phyloP scores from a whole-genome alignment of 78 protist genomes.

The Chrysochromulina tobinii region DNA sequence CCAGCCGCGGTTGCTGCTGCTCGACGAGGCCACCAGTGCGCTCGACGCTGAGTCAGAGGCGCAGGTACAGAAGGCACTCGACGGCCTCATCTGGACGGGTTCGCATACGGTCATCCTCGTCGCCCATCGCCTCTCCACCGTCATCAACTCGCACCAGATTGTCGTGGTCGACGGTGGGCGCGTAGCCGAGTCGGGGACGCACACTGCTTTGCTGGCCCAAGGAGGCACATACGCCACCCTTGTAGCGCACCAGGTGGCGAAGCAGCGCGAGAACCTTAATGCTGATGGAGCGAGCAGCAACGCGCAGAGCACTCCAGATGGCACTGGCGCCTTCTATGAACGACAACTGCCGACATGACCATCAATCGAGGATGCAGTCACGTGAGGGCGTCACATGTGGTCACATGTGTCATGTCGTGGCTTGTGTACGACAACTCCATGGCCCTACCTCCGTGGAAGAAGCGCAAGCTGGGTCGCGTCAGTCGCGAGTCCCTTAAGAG shows the following conservation, averaged over 20 bases:
- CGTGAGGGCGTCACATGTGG: too few relatives aligned
- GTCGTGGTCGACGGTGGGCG: slow-evolving; percentile 36
- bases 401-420: too few relatives aligned
- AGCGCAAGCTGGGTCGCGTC: too few relatives aligned
- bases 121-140: slow-evolving; percentile 61
- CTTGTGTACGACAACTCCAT: too few relatives aligned
- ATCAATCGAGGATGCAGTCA: too few relatives aligned
- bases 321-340: too few relatives aligned
- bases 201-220: neutral
- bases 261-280: neutral
- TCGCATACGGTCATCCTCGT: slow-evolving; percentile 40
- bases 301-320: too few relatives aligned
- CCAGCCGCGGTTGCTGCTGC: slow-evolving; percentile 28
- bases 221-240: neutral
- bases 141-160: slow-evolving; percentile 36
- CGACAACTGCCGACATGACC: too few relatives aligned
- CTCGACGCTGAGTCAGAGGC: slow-evolving; percentile 46
- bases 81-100: slow-evolving; percentile 25
- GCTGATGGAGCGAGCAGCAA: too few relatives aligned
- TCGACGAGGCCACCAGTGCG: slow-evolving; percentile 46
- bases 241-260: neutral
- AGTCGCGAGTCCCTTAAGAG: too few relatives aligned
- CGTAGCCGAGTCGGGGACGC: neutral
- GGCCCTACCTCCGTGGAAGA: too few relatives aligned
- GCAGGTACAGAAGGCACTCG: slow-evolving; percentile 6